Conservation (phyloP, 2,329 filamentous ascomycete species). For the Scedosporium dehoogii region DNA sequence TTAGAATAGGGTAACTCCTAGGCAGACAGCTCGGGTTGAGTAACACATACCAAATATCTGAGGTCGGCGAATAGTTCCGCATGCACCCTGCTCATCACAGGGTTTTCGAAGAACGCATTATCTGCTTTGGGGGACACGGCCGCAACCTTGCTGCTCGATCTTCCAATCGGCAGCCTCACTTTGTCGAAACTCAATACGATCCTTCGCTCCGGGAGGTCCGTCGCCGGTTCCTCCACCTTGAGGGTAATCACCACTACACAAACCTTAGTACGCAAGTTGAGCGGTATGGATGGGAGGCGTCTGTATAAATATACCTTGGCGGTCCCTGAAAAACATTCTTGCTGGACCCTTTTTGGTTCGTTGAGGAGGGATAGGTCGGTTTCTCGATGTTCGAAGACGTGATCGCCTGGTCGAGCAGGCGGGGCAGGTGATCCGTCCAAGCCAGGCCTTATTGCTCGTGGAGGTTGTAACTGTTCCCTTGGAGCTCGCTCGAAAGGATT, state of each 20-base stretch:
- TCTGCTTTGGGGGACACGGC: background rate
- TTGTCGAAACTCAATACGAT: constrained; percentile 5
- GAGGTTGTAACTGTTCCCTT: too few relatives aligned
- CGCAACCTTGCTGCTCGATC: constrained; percentile 5
- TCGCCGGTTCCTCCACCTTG: background rate
- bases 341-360: background rate
- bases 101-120: constrained; percentile 9
- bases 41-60: constrained; percentile 2
- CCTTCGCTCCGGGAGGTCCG: background rate
- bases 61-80: constrained; percentile 7
- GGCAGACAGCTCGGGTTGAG: background rate
- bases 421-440: too few relatives aligned
- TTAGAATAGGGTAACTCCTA: background rate
- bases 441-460: too few relatives aligned
- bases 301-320: background rate
- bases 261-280: background rate
- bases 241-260: constrained; percentile 1
- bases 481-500: too few relatives aligned
- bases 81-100: constrained; percentile 8
- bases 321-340: background rate
- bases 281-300: background rate
- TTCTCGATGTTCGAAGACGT: background rate
- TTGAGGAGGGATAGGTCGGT: background rate
- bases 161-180: constrained; percentile 4
- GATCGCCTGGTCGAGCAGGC: too few relatives aligned